Conservation (phyloP, 345 rosid genomes). For the Pistacia vera region DNA sequence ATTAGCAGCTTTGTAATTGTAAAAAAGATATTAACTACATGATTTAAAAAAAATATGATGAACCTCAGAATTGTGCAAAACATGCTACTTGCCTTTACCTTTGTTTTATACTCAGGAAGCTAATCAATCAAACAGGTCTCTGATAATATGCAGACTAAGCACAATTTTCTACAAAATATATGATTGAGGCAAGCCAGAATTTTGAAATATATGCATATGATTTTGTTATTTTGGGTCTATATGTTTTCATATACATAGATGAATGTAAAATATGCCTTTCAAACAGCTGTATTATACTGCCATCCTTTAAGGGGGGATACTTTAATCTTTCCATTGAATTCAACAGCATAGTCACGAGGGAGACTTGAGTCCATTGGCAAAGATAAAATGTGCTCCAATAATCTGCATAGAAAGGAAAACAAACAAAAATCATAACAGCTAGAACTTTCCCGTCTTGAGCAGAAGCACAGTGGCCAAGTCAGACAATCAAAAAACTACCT, state of each 20-base stretch:
- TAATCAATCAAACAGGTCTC: neutral
- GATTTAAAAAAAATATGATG: neutral
- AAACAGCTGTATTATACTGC: neutral
- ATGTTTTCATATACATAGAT: neutral
- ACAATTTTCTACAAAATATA: neutral
- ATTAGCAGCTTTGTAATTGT: neutral
- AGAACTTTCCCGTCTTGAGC: constrained; percentile 13
- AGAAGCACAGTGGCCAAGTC: constrained; percentile 13
- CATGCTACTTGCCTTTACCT: neutral
- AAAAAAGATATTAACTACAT: neutral
- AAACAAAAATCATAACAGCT: neutral
- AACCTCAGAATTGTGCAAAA: neutral
- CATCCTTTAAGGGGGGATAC: constrained; percentile 43
- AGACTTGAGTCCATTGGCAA: constrained; percentile 73
- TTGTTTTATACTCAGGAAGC: neutral
- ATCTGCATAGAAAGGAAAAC: constrained; percentile 47
- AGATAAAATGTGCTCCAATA: constrained; percentile 70
- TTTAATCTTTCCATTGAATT: constrained; percentile 72
- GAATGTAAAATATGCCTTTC: neutral
- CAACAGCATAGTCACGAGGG: constrained; percentile 58
- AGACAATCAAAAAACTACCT: constrained; percentile 40
- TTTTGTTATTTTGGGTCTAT: neutral
- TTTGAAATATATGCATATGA: neutral
- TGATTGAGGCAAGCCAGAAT: neutral
- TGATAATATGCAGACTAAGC: neutral